These are phyloP conservation scores for Vachellia pachyceras DNA, from an alignment of 306 rosid species.

Conservation along the genomic window DNA sequence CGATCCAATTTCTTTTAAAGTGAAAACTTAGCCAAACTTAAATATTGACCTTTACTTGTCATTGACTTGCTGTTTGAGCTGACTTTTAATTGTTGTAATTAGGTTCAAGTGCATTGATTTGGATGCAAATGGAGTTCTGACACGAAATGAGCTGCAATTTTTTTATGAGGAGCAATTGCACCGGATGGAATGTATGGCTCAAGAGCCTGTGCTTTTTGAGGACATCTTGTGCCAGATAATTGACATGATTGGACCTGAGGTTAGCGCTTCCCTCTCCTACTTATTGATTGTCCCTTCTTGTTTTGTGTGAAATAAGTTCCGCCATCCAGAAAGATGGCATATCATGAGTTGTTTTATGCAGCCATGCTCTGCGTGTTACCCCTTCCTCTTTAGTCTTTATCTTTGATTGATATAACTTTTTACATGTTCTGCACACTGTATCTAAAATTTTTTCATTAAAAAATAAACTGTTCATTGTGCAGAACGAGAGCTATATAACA, in stretches of 20 bases:
- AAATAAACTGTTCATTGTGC: slow-evolving; percentile 43
- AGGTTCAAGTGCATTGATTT: slow-evolving; percentile 99
- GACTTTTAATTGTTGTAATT: slow-evolving; percentile 42
- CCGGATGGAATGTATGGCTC: slow-evolving; percentile 99
- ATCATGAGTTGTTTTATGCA: slow-evolving; percentile 1
- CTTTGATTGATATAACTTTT: slow-evolving; percentile 29
- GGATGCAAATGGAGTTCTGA: slow-evolving; percentile 93
- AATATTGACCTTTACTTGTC: background rate
- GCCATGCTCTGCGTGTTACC: slow-evolving; percentile 15
- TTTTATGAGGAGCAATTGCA: slow-evolving; percentile 99
- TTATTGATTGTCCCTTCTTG: slow-evolving; percentile 35
- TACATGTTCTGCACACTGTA: slow-evolving; percentile 9
- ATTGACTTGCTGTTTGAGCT: slow-evolving; percentile 27
- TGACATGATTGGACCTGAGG: slow-evolving; percentile 98
- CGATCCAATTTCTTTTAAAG: background rate
- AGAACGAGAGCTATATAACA: slow-evolving; percentile 79
- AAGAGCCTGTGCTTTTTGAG: slow-evolving; percentile 98
- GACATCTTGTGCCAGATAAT: slow-evolving; percentile 96
- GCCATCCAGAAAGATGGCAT: slow-evolving; percentile 16
- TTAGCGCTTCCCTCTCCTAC: slow-evolving; percentile 47
- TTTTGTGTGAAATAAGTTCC: slow-evolving; percentile 4
- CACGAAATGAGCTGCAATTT: slow-evolving; percentile 93
- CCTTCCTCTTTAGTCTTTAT: background rate
- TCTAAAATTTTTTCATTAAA: slow-evolving; percentile 13
- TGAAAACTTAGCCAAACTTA: background rate